Conservation (phyloP, 805 yeast species). For the Kodamaea hsintzibuensis region DNA sequence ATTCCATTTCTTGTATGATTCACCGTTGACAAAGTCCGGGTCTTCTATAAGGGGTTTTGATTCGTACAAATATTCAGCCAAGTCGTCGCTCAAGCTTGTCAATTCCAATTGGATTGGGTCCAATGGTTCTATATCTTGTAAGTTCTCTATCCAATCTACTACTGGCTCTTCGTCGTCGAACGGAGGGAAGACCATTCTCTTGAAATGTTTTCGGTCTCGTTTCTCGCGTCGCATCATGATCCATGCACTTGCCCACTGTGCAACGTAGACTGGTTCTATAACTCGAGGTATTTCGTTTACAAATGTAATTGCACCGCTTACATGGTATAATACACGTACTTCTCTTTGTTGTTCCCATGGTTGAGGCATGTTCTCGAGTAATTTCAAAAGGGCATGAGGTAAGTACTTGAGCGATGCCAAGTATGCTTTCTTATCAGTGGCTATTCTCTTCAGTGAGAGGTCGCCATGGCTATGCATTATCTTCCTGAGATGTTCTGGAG, state of each 20-base stretch:
- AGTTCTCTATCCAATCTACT: constrained; percentile 74
- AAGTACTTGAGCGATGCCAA: constrained; percentile 89
- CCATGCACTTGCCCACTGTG: constrained; percentile 98
- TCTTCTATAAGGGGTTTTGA: constrained; percentile 69
- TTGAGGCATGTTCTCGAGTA: constrained; percentile 95
- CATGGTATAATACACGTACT: constrained; percentile 86
- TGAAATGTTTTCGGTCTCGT: constrained; percentile 84
- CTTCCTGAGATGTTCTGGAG: constrained; percentile 89
- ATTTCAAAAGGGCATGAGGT: constrained; percentile 92
- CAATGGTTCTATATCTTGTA: constrained; percentile 68
- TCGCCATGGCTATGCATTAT: constrained; percentile 84
- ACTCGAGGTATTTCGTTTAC: constrained; percentile 92
- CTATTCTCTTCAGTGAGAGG: constrained; percentile 72
- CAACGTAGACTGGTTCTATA: constrained; percentile 84
- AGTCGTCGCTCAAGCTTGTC: constrained; percentile 60
- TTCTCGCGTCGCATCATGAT: constrained; percentile 90
- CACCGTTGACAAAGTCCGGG: constrained; percentile 61
- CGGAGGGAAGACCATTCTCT: constrained; percentile 91
- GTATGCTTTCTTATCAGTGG: constrained; percentile 83
- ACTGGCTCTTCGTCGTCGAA: constrained; percentile 98
- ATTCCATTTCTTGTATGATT: constrained; percentile 73
- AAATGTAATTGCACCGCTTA: constrained; percentile 92
- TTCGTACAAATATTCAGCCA: constrained; percentile 79
- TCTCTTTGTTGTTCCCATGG: constrained; percentile 94
- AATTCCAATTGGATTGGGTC: constrained; percentile 70